These are phyloP conservation scores for Trichocomaceae sp. DNA, from an alignment of 2,329 filamentous ascomycete species.

Conservation along the genomic window DNA sequence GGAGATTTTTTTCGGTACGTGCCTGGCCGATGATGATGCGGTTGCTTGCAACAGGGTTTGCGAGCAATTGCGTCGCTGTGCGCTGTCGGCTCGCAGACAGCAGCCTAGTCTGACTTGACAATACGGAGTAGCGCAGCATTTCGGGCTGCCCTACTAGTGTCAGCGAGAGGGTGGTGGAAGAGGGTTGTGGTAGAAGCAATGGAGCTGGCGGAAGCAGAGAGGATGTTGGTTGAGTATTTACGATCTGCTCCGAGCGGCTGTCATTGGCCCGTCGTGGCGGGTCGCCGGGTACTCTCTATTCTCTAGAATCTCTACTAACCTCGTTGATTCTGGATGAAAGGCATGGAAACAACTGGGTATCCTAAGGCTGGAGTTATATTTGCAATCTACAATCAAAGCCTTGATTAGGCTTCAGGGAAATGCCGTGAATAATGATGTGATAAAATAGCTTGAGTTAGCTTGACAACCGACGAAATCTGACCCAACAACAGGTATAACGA, in stretches of 20 bases:
- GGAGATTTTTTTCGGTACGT: constrained; percentile 28
- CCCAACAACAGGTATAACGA: constrained; percentile 13
- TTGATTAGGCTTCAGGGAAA: neutral
- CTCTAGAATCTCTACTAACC: too few species aligned
- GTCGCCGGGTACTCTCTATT: constrained; percentile 5
- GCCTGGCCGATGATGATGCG: constrained; percentile 36
- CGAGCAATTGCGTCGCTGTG: constrained; percentile 39
- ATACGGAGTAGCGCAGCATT: constrained; percentile 52
- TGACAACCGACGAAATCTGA: constrained; percentile 12
- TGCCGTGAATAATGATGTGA: neutral
- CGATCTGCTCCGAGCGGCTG: constrained; percentile 29
- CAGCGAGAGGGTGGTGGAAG: constrained; percentile 19
- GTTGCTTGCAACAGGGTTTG: constrained; percentile 31
- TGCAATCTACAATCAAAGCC: neutral
- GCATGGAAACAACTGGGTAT: too few species aligned
- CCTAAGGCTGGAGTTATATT: too few species aligned
- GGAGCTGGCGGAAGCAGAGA: constrained; percentile 11
- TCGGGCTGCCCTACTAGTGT: constrained; percentile 40
- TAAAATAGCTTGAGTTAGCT: constrained; percentile 12
- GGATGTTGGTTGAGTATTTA: constrained; percentile 30
- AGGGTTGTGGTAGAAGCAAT: neutral
- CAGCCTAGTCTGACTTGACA: constrained; percentile 40
- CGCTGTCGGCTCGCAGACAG: constrained; percentile 33
- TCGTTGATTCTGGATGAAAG: too few species aligned
- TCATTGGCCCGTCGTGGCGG: constrained; percentile 6